phyloP scores from a whole-genome alignment of 208 protist genomes.

The Trypanosoma theileri region DNA sequence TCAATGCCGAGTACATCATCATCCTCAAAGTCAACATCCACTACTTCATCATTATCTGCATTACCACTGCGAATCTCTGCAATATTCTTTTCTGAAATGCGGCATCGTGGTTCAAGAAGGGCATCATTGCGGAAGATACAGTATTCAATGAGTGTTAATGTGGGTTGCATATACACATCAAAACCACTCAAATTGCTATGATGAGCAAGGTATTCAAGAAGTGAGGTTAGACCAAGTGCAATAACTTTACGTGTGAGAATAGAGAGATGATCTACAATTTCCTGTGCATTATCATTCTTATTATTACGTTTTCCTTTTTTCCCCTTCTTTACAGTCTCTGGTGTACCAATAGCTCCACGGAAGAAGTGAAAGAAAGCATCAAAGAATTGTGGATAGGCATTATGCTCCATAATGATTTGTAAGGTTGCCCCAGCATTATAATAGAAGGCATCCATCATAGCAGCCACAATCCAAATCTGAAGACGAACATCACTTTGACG shows the following conservation, averaged over 20 bases:
- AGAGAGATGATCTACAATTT: slow-evolving; percentile 65
- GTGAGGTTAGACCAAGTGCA: slow-evolving; percentile 61
- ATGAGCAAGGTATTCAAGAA: slow-evolving; percentile 33
- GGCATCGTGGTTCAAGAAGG: slow-evolving; percentile 55
- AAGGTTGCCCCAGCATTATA: slow-evolving; percentile 76
- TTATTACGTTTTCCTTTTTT: slow-evolving; percentile 31
- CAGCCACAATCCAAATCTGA: slow-evolving; percentile 78
- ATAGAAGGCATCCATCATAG: slow-evolving; percentile 86
- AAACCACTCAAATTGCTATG: slow-evolving; percentile 29
- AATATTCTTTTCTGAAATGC: slow-evolving; percentile 56
- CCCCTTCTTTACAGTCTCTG: slow-evolving; percentile 35
- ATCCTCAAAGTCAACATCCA: slow-evolving; percentile 44
- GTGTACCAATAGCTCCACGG: slow-evolving; percentile 26
- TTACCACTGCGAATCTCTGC: slow-evolving; percentile 47
- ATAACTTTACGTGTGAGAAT: slow-evolving; percentile 83
- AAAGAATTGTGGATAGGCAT: slow-evolving; percentile 76
- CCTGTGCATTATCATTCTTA: slow-evolving; percentile 34
- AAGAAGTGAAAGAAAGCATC: slow-evolving; percentile 75
- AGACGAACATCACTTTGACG: slow-evolving; percentile 49
- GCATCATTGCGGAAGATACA: slow-evolving; percentile 75
- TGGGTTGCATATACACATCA: slow-evolving; percentile 37
- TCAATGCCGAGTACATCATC: slow-evolving; percentile 30
- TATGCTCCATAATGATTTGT: slow-evolving; percentile 41
- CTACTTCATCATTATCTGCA: slow-evolving; percentile 45
- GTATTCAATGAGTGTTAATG: slow-evolving; percentile 68